Base-by-base conservation (phyloP, 2,329 filamentous ascomycete species). In the Lecanicillium sp. region DNA sequence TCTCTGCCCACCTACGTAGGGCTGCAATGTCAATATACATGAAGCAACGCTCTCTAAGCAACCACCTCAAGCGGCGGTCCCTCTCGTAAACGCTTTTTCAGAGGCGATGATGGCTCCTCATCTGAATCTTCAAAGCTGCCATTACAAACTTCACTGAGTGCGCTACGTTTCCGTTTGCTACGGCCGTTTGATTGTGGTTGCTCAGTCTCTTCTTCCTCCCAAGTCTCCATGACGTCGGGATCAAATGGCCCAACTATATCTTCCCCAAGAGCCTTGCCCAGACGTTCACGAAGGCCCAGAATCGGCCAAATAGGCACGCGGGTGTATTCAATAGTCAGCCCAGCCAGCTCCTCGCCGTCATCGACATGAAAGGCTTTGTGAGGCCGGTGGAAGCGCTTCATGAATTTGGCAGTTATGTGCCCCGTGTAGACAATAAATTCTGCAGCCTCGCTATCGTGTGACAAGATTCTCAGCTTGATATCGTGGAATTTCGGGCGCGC, bases 341-440 rank as follows among this genome's bases (percentile, higher is more conserved):
- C 62, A 11, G 51, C 42, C 3, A 56, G 34, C 12, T 52, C 48
- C 4, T 50, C 49, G 3, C 45, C 48, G 3, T 56, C 48, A 3
- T 51, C 45, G 11, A 37, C 33, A 8, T 39, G 18, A 2, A 64
- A 63, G 2, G 60, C 58, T 38, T 60, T 65, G 37, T 59, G 55
- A 0, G 73, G 73, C 12, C 65, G 48, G 40, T 73, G 61, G 38
- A 78, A 75, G 44, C 68, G 65, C 32, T 62, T 49, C 17, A 78
- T 52, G 34, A 76, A 69, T 9, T 60, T 58, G 2, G 62, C 59
- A 1, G 70, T 68, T 3, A 78, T 60, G 9, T 61, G 56, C 1
- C 64, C 65, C 1, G 64, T 70, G 51, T 78, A 78, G 20, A 78
- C 63, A 32, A 76, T 58, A 32, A 79, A 75, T 17, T 70, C 65